phyloP scores from a whole-genome alignment of 768 basidiomycete genomes.

The Leccinum uliginosum region DNA sequence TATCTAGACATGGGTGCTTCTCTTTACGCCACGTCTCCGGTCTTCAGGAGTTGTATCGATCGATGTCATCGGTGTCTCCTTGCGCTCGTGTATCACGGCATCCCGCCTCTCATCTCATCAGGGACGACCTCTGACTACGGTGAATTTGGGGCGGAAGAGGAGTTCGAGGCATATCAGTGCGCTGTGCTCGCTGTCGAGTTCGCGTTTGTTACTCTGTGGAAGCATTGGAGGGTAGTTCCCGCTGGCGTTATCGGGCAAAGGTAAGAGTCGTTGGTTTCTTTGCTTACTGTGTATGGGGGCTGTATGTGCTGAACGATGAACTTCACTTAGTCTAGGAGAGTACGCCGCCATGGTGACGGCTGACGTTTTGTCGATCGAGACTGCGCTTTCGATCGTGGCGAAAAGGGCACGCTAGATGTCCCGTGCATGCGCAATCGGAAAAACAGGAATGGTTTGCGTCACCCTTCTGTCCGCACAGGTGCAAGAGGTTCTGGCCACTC shows the following conservation, averaged over 20 bases:
- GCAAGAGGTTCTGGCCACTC: constrained; percentile 32
- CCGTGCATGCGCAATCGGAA: constrained; percentile 37
- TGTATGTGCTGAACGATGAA: neutral
- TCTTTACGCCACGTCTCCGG: constrained; percentile 46
- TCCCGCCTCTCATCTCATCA: constrained; percentile 41
- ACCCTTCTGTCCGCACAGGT: constrained; percentile 35
- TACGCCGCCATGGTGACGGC: constrained; percentile 71
- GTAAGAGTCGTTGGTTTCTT: constrained; percentile 34
- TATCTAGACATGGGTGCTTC: constrained; percentile 58
- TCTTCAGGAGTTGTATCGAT: constrained; percentile 52
- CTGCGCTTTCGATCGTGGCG: constrained; percentile 55
- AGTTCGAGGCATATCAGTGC: constrained; percentile 45
- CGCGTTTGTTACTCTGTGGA: constrained; percentile 60
- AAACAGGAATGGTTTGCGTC: constrained; percentile 63
- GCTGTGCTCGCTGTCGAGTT: constrained; percentile 62
- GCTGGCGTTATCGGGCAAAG: constrained; percentile 68
- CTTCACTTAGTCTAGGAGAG: constrained; percentile 60
- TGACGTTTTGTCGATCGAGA: constrained; percentile 50
- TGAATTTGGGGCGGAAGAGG: constrained; percentile 28
- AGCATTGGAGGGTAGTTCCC: constrained; percentile 62
- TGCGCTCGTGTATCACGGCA: constrained; percentile 46
- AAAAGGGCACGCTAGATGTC: constrained; percentile 55
- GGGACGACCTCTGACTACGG: constrained; percentile 13
- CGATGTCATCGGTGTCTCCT: constrained; percentile 52
- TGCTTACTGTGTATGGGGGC: neutral